These are phyloP conservation scores for Lepidium africanum DNA, from an alignment of 345 rosid genomes.

Conservation along the genomic window DNA sequence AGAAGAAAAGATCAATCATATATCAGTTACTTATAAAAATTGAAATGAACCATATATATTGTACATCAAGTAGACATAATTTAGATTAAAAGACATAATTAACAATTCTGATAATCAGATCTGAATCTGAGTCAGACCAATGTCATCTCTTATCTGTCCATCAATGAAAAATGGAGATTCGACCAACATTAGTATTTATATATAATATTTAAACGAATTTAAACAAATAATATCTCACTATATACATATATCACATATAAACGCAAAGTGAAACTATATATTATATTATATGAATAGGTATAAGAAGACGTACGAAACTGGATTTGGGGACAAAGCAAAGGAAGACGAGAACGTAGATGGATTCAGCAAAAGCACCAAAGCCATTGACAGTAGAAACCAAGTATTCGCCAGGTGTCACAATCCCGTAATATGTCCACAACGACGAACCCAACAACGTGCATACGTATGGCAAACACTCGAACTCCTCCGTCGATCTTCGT, in stretches of 20 bases:
- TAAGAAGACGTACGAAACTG: slow-evolving; percentile 22
- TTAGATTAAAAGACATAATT: background rate
- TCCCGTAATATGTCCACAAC: slow-evolving; percentile 82
- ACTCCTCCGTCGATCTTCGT: slow-evolving; percentile 55
- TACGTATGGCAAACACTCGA: slow-evolving; percentile 62
- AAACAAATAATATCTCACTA: background rate
- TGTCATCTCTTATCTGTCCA: slow-evolving; percentile 1
- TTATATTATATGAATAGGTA: background rate
- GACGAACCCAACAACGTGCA: slow-evolving; percentile 56
- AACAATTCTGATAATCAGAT: slow-evolving; percentile 8
- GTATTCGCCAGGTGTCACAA: slow-evolving; percentile 54
- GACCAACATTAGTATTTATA: background rate
- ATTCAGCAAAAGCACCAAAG: slow-evolving; percentile 59
- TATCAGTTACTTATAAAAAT: background rate
- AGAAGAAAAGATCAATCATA: background rate
- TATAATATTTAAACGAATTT: background rate
- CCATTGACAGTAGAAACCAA: slow-evolving; percentile 70
- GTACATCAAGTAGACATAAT: slow-evolving; percentile 1
- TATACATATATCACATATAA: background rate
- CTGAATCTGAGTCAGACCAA: slow-evolving; percentile 20
- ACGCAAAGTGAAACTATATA: background rate
- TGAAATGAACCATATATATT: background rate
- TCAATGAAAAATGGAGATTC: background rate
- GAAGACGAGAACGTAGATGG: slow-evolving; percentile 40
- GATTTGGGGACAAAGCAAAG: slow-evolving; percentile 42